These are phyloP conservation scores for Thelonectria discophora DNA, from an alignment of 2,329 filamentous ascomycete species.

Conservation along the genomic window DNA sequence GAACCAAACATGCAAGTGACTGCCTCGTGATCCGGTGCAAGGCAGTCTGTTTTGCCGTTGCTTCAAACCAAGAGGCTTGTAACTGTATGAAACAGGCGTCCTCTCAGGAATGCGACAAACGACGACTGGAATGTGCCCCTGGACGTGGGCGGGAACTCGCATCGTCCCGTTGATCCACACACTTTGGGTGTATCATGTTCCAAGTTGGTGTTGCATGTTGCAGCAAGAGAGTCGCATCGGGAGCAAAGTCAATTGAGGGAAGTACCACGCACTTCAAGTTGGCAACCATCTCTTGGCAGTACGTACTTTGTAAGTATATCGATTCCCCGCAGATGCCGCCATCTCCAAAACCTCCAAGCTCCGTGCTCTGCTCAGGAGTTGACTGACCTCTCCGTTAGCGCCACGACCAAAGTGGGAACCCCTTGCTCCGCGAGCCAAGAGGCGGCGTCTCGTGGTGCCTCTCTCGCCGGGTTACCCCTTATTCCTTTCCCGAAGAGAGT, in stretches of 20 bases:
- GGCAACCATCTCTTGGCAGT: no score
- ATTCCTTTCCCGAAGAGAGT: conserved; percentile 9
- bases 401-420: conserved; percentile 6
- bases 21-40: conserved; percentile 9
- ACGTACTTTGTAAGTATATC: not conserved
- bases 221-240: not conserved
- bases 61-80: no score
- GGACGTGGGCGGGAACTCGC: conserved; percentile 30
- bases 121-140: conserved; percentile 26
- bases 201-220: conserved; percentile 18
- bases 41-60: not conserved
- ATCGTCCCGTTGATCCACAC: conserved; percentile 37
- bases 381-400: conserved; percentile 3
- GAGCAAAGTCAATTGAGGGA: not conserved
- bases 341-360: not conserved
- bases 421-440: conserved; percentile 2
- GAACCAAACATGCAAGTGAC: not conserved
- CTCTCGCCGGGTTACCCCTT: conserved; percentile 20
- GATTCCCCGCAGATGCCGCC: conserved; percentile 23
- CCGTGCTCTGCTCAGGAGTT: not conserved
- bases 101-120: no score
- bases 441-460: conserved; percentile 15
- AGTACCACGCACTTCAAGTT: no score
- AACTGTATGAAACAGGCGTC: not conserved
- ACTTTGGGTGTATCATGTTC: conserved; percentile 22